Conservation (phyloP, 2,329 filamentous ascomycete species). For the Sordariomycetes sp. region DNA sequence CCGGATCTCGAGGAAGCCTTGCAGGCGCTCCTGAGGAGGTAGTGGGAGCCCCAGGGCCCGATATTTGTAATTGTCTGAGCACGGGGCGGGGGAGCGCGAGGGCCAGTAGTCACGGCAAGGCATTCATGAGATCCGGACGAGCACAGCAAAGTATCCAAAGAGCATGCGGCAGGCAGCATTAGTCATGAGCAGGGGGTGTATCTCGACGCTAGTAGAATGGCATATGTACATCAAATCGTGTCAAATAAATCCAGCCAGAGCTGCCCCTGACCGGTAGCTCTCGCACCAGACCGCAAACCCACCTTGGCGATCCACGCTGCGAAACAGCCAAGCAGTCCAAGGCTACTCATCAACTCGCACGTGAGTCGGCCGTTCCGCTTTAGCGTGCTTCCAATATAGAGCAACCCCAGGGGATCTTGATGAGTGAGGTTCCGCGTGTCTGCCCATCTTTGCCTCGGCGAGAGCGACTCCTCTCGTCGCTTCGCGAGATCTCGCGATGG, state of each 20-base stretch:
- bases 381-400: conserved; percentile 59
- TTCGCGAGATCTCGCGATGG: neutral
- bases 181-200: too few relatives aligned
- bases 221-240: too few relatives aligned
- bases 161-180: too few relatives aligned
- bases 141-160: too few relatives aligned
- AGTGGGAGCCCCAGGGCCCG: neutral
- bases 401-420: conserved; percentile 71
- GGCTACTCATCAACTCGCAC: conserved; percentile 64
- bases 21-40: conserved; percentile 12
- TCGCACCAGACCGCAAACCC: too few relatives aligned
- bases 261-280: too few relatives aligned
- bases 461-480: neutral
- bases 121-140: too few relatives aligned
- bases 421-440: conserved; percentile 28
- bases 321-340: conserved; percentile 66
- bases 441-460: conserved; percentile 7
- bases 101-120: too few relatives aligned
- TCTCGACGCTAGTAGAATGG: too few relatives aligned
- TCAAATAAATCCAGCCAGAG: too few relatives aligned
- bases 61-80: neutral
- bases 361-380: conserved; percentile 56
- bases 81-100: too few relatives aligned
- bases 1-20: conserved; percentile 18
- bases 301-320: conserved; percentile 41